Conservation (phyloP, 1,284 basidiomycete genomes). For the Mycena citricolor region DNA sequence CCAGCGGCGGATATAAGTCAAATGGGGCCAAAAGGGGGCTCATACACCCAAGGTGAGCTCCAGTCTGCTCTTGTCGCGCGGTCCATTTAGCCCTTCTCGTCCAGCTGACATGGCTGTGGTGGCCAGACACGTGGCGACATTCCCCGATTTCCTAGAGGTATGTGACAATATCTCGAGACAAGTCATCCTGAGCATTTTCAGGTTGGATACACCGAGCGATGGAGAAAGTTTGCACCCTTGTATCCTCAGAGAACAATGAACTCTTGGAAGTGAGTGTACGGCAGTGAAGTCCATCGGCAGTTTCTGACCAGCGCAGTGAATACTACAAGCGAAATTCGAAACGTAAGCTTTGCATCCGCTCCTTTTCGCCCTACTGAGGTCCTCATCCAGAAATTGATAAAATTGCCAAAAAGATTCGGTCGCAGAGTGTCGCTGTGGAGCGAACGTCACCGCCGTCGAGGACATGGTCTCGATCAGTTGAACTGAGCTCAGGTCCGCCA, state of each 20-base stretch:
- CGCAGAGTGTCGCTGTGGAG: constrained; percentile 14
- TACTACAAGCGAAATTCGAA: constrained; percentile 52
- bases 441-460: constrained; percentile 4
- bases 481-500: constrained; percentile 18
- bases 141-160: constrained; percentile 34
- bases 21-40: constrained; percentile 50
- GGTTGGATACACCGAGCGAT: too few relatives aligned
- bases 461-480: too few relatives aligned
- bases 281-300: too few relatives aligned
- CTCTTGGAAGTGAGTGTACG: constrained; percentile 48
- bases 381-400: constrained; percentile 33
- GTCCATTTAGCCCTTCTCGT: neutral
- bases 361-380: constrained; percentile 8
- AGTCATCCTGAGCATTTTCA: too few relatives aligned
- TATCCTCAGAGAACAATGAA: constrained; percentile 53
- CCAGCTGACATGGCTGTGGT: constrained; percentile 55
- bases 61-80: neutral
- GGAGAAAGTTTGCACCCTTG: too few relatives aligned
- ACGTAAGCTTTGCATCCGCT: constrained; percentile 23
- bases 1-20: constrained; percentile 42
- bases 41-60: constrained; percentile 40
- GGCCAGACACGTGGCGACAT: constrained; percentile 54
- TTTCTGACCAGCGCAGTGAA: constrained; percentile 34
- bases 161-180: constrained; percentile 29
- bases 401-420: constrained; percentile 40